Evolutionary conservation across 2,329 filamentous ascomycete genomes (phyloP).

Genomic region (Fusarium transvaalense): DNA sequence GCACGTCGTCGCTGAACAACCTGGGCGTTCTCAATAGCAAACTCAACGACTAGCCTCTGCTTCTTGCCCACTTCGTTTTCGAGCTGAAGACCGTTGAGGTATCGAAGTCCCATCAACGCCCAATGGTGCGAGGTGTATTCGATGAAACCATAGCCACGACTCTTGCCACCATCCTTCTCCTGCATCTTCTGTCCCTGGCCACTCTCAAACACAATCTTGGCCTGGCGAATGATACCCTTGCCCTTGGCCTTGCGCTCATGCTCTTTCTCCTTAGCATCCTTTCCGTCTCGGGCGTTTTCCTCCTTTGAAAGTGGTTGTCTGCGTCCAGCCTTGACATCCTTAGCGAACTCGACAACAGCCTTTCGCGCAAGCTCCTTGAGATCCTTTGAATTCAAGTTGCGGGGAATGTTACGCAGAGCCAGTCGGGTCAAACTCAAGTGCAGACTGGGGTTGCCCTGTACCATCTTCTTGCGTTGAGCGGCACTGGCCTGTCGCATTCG

Average conservation of each 20-base stretch:
- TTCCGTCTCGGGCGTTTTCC: conserved; percentile 82
- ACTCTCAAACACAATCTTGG: conserved; percentile 94
- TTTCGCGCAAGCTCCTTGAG: conserved; percentile 91
- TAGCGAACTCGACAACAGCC: conserved; percentile 94
- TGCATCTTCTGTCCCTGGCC: conserved; percentile 85
- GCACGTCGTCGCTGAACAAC: conserved; percentile 81
- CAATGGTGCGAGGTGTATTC: conserved; percentile 95
- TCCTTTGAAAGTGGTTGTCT: conserved; percentile 89
- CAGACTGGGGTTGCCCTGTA: conserved; percentile 90
- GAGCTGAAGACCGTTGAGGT: conserved; percentile 83
- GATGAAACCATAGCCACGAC: conserved; percentile 95
- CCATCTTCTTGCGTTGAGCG: conserved; percentile 88
- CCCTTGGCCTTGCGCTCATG: conserved; percentile 82
- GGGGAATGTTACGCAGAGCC: conserved; percentile 90
- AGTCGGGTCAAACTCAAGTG: conserved; percentile 91
- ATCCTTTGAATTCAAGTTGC: conserved; percentile 84
- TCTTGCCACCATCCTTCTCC: conserved; percentile 82
- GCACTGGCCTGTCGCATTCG: conserved; percentile 89
- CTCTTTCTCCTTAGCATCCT: conserved; percentile 85
- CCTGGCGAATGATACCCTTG: conserved; percentile 89
- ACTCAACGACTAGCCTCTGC: conserved; percentile 93
- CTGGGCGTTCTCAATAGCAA: conserved; percentile 97
- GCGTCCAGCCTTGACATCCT: conserved; percentile 83
- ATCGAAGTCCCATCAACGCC: conserved; percentile 93
- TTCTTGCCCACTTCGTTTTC: conserved; percentile 78